These are phyloP conservation scores for Anthracocystis walkeri DNA, from an alignment of 1,284 basidiomycete genomes.

Conservation along the genomic window DNA sequence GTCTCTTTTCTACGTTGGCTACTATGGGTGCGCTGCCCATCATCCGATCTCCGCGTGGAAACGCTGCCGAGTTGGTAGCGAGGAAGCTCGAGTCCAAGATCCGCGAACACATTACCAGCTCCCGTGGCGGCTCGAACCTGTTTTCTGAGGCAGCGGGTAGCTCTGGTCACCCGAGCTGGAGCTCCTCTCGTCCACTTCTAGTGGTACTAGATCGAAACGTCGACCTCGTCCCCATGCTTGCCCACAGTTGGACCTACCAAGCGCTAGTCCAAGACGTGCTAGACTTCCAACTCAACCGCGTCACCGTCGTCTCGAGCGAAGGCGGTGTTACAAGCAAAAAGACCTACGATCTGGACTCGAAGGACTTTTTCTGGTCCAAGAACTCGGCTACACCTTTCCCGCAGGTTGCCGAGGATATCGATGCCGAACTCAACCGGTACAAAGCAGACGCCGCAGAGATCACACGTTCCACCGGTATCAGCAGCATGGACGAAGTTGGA, in stretches of 20 bases:
- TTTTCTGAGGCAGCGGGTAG: slow-evolving; percentile 62
- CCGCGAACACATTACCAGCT: slow-evolving; percentile 87
- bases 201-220: slow-evolving; percentile 94
- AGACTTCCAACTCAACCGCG: slow-evolving; percentile 95
- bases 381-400: slow-evolving; percentile 97
- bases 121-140: slow-evolving; percentile 70
- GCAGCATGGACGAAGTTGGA: slow-evolving; percentile 89
- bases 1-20: slow-evolving; percentile 91
- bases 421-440: slow-evolving; percentile 88
- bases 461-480: slow-evolving; percentile 94
- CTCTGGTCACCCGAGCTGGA: slow-evolving; percentile 35
- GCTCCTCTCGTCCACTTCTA: slow-evolving; percentile 73
- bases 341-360: slow-evolving; percentile 91
- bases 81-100: slow-evolving; percentile 93
- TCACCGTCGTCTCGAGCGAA: slow-evolving; percentile 75
- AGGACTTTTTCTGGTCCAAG: slow-evolving; percentile 99
- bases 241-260: slow-evolving; percentile 99
- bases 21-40: slow-evolving; percentile 93
- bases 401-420: slow-evolving; percentile 97
- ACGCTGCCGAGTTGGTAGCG: slow-evolving; percentile 98
- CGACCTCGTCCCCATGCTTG: slow-evolving; percentile 92
- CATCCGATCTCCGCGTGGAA: slow-evolving; percentile 92
- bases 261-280: slow-evolving; percentile 97
- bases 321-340: slow-evolving; percentile 51
- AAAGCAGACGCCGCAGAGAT: slow-evolving; percentile 97